Evolutionary conservation across 2,329 filamentous ascomycete species (phyloP).

Genomic region (Trichoderma brevicompactum): DNA sequence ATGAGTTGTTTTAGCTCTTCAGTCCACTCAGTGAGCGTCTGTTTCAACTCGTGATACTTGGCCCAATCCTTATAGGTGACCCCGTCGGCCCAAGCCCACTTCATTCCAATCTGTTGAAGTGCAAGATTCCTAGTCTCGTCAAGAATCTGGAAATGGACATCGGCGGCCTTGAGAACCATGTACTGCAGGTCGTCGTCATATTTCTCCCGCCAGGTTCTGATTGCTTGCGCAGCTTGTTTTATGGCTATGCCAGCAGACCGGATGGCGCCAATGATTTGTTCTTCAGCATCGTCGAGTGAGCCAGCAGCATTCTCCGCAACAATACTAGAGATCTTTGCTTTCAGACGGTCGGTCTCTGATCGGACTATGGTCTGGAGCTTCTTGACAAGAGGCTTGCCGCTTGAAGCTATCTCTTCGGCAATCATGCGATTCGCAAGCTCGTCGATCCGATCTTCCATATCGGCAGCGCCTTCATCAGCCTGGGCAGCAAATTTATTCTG

Average conservation of each 20-base stretch:
- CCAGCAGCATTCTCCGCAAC: constrained; percentile 55
- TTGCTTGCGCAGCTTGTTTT: constrained; percentile 74
- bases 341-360: constrained; percentile 67
- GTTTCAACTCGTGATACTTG: constrained; percentile 88
- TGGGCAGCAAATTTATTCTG: constrained; percentile 85
- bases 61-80: constrained; percentile 97
- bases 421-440: constrained; percentile 63
- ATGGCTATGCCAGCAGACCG: constrained; percentile 72
- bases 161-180: constrained; percentile 72
- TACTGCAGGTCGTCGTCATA: constrained; percentile 72
- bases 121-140: constrained; percentile 82
- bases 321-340: constrained; percentile 67
- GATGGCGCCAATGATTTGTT: constrained; percentile 55
- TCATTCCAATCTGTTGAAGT: constrained; percentile 88
- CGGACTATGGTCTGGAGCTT: constrained; percentile 71
- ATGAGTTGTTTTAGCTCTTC: constrained; percentile 78
- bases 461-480: constrained; percentile 74
- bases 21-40: constrained; percentile 82
- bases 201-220: constrained; percentile 75
- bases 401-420: constrained; percentile 64
- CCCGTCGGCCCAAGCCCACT: constrained; percentile 94
- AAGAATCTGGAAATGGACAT: constrained; percentile 80
- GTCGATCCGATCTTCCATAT: constrained; percentile 72
- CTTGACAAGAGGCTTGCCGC: constrained; percentile 68
- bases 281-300: constrained; percentile 48